Evolutionary conservation across 2,329 filamentous ascomycete species (phyloP).

Genomic region (Talaromyces amestolkiae): DNA sequence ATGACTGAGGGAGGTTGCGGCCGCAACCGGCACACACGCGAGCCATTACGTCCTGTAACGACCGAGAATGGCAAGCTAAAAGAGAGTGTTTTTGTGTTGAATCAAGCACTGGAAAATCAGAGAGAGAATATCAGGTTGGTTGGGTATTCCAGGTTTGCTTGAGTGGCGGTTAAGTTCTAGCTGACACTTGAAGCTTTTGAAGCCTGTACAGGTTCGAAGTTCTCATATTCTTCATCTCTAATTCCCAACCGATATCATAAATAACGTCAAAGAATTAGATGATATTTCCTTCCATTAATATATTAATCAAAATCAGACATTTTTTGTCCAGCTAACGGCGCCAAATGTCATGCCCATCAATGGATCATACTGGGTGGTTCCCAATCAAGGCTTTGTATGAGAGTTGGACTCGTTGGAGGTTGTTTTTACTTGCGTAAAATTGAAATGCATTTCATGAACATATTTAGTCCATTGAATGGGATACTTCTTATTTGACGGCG

Average conservation of each 20-base stretch:
- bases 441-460: background rate
- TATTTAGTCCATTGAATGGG: background rate
- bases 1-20: slow-evolving; percentile 4
- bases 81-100: background rate
- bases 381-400: background rate
- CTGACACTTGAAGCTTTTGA: background rate
- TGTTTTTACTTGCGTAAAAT: background rate
- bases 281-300: background rate
- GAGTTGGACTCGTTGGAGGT: background rate
- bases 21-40: background rate
- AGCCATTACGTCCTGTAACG: background rate
- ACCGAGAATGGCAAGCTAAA: background rate
- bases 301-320: background rate
- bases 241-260: background rate
- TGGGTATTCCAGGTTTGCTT: background rate
- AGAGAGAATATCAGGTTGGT: background rate
- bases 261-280: background rate
- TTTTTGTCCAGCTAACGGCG: background rate
- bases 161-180: background rate
- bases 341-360: background rate
- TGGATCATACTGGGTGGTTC: background rate
- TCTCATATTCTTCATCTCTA: background rate
- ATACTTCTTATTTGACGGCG: background rate
- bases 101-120: background rate
- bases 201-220: background rate